These are phyloP conservation scores for Capsicum rhomboideum DNA, from an alignment of 257 asterid genomes.

Conservation along the genomic window DNA sequence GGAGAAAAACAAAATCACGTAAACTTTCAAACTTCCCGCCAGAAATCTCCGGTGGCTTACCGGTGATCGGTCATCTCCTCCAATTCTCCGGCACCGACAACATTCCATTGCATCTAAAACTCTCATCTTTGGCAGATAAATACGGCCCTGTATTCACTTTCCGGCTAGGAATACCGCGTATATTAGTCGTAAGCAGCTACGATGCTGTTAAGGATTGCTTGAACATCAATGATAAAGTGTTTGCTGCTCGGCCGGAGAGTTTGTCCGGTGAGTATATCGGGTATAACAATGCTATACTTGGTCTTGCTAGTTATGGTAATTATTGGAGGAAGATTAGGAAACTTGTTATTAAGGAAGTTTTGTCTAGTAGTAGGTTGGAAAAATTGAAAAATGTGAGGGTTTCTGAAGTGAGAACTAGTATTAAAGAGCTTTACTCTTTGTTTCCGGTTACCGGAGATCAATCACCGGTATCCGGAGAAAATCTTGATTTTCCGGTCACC, in stretches of 20 bases:
- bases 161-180: slow-evolving; percentile 3
- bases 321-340: slow-evolving; percentile 15
- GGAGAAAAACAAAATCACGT: background rate
- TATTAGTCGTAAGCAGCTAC: slow-evolving; percentile 2
- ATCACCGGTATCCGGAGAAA: too few species aligned
- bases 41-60: slow-evolving; percentile 13
- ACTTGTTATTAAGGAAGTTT: background rate
- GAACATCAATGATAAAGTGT: background rate
- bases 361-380: slow-evolving; percentile 6
- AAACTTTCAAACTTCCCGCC: background rate
- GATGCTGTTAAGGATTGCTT: slow-evolving; percentile 10
- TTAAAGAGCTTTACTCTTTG: slow-evolving; percentile 1
- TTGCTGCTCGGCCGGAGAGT: too few species aligned
- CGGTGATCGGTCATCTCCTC: slow-evolving; percentile 15
- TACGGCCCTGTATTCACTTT: slow-evolving; percentile 17
- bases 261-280: too few species aligned
- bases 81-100: background rate
- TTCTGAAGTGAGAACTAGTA: background rate
- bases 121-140: slow-evolving; percentile 9
- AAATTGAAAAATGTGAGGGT: background rate
- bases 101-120: background rate
- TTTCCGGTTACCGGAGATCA: too few species aligned
- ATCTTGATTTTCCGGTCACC: too few species aligned
- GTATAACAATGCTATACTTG: background rate
- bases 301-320: slow-evolving; percentile 8